phyloP scores from a whole-genome alignment of 768 basidiomycete species.

The Leccinum olivaceopallidum region DNA sequence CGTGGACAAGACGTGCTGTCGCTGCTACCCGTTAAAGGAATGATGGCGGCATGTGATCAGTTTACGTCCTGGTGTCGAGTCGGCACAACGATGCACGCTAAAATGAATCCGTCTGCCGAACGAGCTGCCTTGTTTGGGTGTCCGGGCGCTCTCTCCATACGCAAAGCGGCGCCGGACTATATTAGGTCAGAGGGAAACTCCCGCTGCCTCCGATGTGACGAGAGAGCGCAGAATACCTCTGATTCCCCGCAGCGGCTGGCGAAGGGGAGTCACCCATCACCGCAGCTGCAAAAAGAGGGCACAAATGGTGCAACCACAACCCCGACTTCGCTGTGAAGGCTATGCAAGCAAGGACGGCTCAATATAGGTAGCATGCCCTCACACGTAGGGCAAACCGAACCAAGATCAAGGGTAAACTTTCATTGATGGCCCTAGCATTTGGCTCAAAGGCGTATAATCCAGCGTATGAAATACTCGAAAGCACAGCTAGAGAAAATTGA shows the following conservation, averaged over 20 bases:
- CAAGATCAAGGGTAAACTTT: slow-evolving; percentile 4
- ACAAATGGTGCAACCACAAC: slow-evolving; percentile 13
- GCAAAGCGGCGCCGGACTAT: slow-evolving; percentile 11
- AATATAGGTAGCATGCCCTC: slow-evolving; percentile 6
- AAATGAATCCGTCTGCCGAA: slow-evolving; percentile 15
- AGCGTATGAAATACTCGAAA: slow-evolving; percentile 21
- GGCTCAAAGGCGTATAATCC: slow-evolving; percentile 4
- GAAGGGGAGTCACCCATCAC: slow-evolving; percentile 7
- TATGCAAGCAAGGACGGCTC: slow-evolving; percentile 1
- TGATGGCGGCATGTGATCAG: slow-evolving; percentile 24
- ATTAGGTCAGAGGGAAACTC: slow-evolving; percentile 11
- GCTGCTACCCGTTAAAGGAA: slow-evolving; percentile 11
- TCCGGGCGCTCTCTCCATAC: slow-evolving; percentile 13
- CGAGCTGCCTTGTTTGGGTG: slow-evolving; percentile 2
- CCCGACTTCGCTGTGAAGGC: slow-evolving; percentile 13
- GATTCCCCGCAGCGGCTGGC: slow-evolving; percentile 8
- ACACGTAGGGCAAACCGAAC: slow-evolving; percentile 2
- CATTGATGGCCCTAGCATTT: slow-evolving; percentile 7
- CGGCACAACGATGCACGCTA: slow-evolving; percentile 11
- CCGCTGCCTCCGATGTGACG: slow-evolving; percentile 14
- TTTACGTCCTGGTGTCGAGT: slow-evolving; percentile 27
- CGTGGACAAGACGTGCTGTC: slow-evolving; percentile 20
- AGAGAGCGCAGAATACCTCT: slow-evolving; percentile 1
- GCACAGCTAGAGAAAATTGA: slow-evolving; percentile 14
- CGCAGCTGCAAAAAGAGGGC: slow-evolving; percentile 9